These are phyloP conservation scores for Prunus mongolica DNA, from an alignment of 306 rosid genomes.

Conservation along the genomic window DNA sequence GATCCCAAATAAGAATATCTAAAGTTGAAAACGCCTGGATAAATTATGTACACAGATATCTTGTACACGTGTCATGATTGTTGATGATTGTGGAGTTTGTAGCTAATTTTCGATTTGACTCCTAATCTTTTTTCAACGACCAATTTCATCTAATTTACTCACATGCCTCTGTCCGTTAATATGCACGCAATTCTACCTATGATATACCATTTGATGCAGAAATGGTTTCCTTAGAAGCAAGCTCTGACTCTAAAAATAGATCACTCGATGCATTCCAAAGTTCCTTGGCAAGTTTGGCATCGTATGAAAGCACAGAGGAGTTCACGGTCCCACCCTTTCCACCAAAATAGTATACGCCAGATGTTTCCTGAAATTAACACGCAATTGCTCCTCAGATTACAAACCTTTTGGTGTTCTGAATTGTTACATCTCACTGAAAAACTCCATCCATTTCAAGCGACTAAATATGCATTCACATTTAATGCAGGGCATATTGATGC, in stretches of 20 bases:
- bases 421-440: neutral
- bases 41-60: too few relatives aligned
- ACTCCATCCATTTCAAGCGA: neutral
- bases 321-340: constrained; percentile 59
- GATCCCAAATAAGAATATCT: too few relatives aligned
- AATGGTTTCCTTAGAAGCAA: constrained; percentile 29
- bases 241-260: constrained; percentile 48
- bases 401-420: neutral
- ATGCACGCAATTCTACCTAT: neutral
- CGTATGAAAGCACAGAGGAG: constrained; percentile 50
- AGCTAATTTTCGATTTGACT: too few relatives aligned
- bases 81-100: too few relatives aligned
- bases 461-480: neutral
- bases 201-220: constrained; percentile 15
- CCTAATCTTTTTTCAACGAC: too few relatives aligned
- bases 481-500: neutral
- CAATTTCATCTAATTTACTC: too few relatives aligned
- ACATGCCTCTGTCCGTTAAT: too few relatives aligned
- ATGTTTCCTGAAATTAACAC: constrained; percentile 52
- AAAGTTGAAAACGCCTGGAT: too few relatives aligned
- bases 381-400: neutral
- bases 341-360: constrained; percentile 75
- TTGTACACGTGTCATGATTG: too few relatives aligned
- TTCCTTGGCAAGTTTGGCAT: constrained; percentile 51
- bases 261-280: constrained; percentile 71